phyloP scores from a whole-genome alignment of 1,284 basidiomycete genomes.

The Ustilago tritici region DNA sequence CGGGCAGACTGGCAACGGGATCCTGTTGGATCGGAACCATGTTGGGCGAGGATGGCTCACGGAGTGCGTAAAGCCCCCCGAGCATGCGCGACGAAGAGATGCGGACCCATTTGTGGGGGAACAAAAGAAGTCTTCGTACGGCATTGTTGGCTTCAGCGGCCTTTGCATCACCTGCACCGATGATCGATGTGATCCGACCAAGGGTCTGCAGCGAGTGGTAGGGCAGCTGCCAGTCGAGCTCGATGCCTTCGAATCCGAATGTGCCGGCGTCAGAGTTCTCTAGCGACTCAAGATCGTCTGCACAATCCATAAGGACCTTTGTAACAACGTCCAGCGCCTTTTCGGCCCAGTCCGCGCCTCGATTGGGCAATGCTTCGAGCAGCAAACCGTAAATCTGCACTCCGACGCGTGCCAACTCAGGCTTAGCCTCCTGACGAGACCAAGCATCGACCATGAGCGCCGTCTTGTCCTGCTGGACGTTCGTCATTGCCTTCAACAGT shows the following conservation, averaged over 20 bases:
- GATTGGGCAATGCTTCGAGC: constrained; percentile 72
- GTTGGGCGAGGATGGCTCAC: constrained; percentile 18
- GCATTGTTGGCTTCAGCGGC: constrained; percentile 70
- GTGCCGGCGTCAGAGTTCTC: constrained; percentile 31
- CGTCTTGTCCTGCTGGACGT: constrained; percentile 75
- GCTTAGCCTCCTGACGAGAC: constrained; percentile 76
- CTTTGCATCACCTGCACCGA: constrained; percentile 8
- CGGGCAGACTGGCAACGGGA: constrained; percentile 72
- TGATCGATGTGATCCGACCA: constrained; percentile 18
- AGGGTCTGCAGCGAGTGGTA: constrained; percentile 76
- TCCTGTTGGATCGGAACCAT: constrained; percentile 65
- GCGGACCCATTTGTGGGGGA: constrained; percentile 95
- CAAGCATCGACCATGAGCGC: constrained; percentile 83
- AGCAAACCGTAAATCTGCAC: constrained; percentile 73
- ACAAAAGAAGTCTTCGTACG: constrained; percentile 80
- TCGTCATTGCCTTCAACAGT: constrained; percentile 79
- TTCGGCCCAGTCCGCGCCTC: constrained; percentile 29
- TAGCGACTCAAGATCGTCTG: constrained; percentile 50
- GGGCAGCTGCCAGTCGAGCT: constrained; percentile 82
- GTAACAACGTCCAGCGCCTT: constrained; percentile 36
- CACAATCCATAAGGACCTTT: constrained; percentile 45
- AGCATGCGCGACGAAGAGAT: constrained; percentile 83
- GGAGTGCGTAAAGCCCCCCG: constrained; percentile 76
- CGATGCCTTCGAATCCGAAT: constrained; percentile 71
- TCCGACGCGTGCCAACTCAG: constrained; percentile 78